Evolutionary conservation across 495 filamentous ascomycete genomes (phyloP).

Genomic region (Lasiosphaeriaceae sp.): DNA sequence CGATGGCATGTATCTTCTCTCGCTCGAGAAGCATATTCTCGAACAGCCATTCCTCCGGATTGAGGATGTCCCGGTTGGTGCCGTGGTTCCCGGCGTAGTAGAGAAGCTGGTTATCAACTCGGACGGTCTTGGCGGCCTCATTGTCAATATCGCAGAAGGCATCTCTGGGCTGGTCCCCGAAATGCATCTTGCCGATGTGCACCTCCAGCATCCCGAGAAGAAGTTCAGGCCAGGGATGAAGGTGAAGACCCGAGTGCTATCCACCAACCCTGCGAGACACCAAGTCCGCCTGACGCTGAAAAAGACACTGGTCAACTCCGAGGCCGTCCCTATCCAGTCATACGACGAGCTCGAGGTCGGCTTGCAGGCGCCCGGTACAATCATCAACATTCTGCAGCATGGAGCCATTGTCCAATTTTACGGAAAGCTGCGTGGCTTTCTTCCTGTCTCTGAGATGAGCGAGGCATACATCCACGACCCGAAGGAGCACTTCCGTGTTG

Average conservation of each 20-base stretch:
- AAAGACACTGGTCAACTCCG: constrained; percentile 89
- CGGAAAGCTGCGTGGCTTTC: constrained; percentile 72
- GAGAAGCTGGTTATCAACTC: constrained; percentile 76
- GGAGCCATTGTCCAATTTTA: constrained; percentile 95
- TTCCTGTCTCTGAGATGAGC: constrained; percentile 95
- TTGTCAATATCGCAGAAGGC: constrained; percentile 79
- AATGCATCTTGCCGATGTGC: constrained; percentile 82
- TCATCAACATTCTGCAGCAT: constrained; percentile 68
- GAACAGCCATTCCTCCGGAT: constrained; percentile 85
- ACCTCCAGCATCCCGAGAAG: constrained; percentile 86
- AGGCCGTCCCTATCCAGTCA: constrained; percentile 66
- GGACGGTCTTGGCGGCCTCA: constrained; percentile 69
- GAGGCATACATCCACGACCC: constrained; percentile 91
- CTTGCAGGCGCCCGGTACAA: constrained; percentile 74
- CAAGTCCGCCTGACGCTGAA: constrained; percentile 87
- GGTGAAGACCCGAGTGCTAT: constrained; percentile 80
- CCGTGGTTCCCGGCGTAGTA: constrained; percentile 76
- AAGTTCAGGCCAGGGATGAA: constrained; percentile 87
- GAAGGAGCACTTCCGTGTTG: constrained; percentile 78
- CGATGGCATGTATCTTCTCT: constrained; percentile 82
- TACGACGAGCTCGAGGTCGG: constrained; percentile 68
- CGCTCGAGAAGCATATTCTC: constrained; percentile 74
- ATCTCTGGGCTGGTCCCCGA: constrained; percentile 84
- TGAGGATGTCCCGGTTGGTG: constrained; percentile 81
- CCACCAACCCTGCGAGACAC: constrained; percentile 68